A percentile compares a stretch with the other conserved stretches of the same genome.
Conservation (phyloP, 2,329 filamentous ascomycete species). For the Pezicula rhizophila region DNA sequence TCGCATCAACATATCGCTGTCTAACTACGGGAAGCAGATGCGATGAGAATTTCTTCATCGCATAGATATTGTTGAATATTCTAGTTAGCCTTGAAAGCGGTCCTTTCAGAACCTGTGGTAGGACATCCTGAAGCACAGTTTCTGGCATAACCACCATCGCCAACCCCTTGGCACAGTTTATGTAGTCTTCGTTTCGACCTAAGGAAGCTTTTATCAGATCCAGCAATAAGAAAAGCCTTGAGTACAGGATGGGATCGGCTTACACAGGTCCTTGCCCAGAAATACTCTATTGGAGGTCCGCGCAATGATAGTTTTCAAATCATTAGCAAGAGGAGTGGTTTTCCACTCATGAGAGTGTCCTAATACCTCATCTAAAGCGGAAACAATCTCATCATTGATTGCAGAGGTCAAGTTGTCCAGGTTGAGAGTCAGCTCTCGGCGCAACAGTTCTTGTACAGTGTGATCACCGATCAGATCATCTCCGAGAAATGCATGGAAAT, state of each 20-base stretch:
- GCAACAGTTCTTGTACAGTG: background rate
- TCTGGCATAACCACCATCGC: conserved; percentile 1
- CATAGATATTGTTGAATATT: background rate
- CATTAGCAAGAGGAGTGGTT: background rate
- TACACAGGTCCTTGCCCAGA: conserved; percentile 1
- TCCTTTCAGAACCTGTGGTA: conserved; percentile 1
- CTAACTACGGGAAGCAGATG: conserved; percentile 1
- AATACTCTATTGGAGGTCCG: conserved; percentile 1
- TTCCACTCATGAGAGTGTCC: background rate
- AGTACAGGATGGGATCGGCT: background rate
- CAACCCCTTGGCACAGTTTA: background rate
- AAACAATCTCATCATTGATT: conserved; percentile 1
- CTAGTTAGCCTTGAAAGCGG: background rate
- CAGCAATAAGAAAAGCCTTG: background rate
- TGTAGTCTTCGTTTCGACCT: conserved; percentile 1
- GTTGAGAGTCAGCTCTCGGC: conserved; percentile 1
- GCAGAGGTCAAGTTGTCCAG: conserved; percentile 1
- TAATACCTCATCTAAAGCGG: background rate
- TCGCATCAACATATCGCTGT: background rate
- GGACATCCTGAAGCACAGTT: background rate
- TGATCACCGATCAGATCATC: background rate
- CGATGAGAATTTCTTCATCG: background rate
- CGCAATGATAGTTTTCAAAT: conserved; percentile 1
- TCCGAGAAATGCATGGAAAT: conserved; percentile 1
- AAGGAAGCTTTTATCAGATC: background rate